These are phyloP conservation scores for Incumbomyces delicatus DNA, from an alignment of 2,329 filamentous ascomycete species.

Conservation along the genomic window DNA sequence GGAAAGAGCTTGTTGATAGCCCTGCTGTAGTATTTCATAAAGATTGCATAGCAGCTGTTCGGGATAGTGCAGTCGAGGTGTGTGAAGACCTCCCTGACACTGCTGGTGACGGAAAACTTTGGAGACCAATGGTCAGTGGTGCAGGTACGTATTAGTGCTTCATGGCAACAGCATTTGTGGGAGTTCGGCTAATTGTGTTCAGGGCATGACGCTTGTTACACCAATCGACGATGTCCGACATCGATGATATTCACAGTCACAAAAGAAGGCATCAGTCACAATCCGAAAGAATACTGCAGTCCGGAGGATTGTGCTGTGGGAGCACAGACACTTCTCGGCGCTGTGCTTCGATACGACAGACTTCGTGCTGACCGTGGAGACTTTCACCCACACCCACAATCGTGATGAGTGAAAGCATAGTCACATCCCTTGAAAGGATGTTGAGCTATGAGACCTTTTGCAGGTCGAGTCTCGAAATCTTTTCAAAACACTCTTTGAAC, in stretches of 20 bases:
- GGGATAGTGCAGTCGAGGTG: constrained; percentile 48
- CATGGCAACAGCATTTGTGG: not conserved
- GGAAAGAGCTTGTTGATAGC: constrained; percentile 21
- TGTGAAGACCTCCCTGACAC: constrained; percentile 31
- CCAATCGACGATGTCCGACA: constrained; percentile 50
- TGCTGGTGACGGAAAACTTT: constrained; percentile 29
- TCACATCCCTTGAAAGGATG: too few species aligned
- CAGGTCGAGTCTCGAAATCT: too few species aligned
- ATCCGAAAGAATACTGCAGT: constrained; percentile 53
- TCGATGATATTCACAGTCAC: constrained; percentile 62
- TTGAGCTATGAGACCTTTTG: too few species aligned
- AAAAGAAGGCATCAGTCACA: constrained; percentile 53
- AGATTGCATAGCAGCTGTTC: constrained; percentile 58
- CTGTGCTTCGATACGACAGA: constrained; percentile 36
- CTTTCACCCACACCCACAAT: not conserved
- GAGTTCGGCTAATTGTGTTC: not conserved
- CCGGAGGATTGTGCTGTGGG: constrained; percentile 43
- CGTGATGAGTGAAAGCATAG: too few species aligned
- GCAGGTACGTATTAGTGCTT: constrained; percentile 27
- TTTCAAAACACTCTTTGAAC: too few species aligned
- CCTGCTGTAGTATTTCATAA: constrained; percentile 54
- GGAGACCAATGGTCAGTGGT: constrained; percentile 48
- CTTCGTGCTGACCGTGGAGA: constrained; percentile 6
- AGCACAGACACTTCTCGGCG: constrained; percentile 19
- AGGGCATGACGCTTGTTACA: constrained; percentile 56